Evolutionary conservation across 2,329 filamentous ascomycete species (phyloP).

Genomic region (Diplodia scrobiculata): DNA sequence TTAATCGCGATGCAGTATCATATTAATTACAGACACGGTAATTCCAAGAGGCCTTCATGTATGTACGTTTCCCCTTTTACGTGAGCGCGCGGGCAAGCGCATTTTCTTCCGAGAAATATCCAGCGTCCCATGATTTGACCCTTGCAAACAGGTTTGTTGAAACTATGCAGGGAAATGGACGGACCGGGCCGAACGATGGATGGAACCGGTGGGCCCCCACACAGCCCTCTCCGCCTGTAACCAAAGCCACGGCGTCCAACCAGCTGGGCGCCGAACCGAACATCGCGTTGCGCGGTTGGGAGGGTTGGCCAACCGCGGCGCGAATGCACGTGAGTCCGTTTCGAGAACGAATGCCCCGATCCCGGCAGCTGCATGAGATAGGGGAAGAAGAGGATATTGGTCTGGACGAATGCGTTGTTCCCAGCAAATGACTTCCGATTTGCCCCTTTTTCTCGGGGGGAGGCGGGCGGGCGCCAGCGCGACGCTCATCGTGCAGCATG

Average conservation of each 20-base stretch:
- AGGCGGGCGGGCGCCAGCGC: no score
- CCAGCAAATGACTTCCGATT: not conserved
- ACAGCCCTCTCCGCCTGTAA: constrained; percentile 3
- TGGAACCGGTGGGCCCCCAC: constrained; percentile 1
- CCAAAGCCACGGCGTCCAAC: not conserved
- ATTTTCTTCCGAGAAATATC: not conserved
- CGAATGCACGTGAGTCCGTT: not conserved
- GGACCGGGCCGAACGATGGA: constrained; percentile 14
- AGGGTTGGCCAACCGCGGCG: not conserved
- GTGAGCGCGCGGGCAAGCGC: no score
- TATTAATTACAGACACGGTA: not conserved
- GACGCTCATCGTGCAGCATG: not conserved
- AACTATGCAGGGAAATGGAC: not conserved
- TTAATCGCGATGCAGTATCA: constrained; percentile 3
- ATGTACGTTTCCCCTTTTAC: not conserved
- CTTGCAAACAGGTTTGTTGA: not conserved
- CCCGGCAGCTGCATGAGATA: not conserved
- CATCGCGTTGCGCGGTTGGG: not conserved
- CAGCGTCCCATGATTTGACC: not conserved
- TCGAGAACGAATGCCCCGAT: not conserved
- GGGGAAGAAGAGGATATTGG: not conserved
- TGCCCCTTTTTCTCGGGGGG: not conserved
- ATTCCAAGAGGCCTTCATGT: not conserved
- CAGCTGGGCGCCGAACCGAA: not conserved
- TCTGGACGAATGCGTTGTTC: not conserved